Conservation (phyloP, 257 asterid genomes). For the Jasminum sambac region DNA sequence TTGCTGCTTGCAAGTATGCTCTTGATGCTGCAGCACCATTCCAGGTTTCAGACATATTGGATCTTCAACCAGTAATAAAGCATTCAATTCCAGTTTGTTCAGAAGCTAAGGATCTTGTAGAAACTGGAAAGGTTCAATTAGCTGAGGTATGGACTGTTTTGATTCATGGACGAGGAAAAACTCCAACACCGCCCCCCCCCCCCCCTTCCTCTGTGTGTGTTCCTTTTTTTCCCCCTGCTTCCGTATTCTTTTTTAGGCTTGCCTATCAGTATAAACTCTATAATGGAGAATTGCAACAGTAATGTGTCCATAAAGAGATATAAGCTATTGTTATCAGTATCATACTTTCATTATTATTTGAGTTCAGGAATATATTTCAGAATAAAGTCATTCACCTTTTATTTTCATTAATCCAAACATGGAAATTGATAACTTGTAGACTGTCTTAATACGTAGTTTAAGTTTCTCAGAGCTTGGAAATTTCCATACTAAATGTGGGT, state of each 20-base stretch:
- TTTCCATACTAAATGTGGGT: background rate
- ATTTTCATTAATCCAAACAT: background rate
- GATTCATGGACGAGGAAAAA: conserved; percentile 2
- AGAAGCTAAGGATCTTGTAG: conserved; percentile 92
- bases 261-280: too few relatives aligned
- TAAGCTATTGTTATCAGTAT: background rate
- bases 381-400: background rate
- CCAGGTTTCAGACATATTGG: conserved; percentile 73
- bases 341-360: background rate
- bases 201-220: too few relatives aligned
- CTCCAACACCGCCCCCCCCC: too few relatives aligned
- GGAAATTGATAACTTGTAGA: background rate
- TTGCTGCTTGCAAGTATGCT: conserved; percentile 82
- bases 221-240: too few relatives aligned
- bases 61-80: conserved; percentile 88
- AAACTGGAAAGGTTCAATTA: conserved; percentile 88
- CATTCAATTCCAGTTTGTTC: conserved; percentile 95
- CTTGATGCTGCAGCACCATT: conserved; percentile 69
- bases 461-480: background rate
- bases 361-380: background rate
- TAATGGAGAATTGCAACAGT: background rate
- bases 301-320: background rate
- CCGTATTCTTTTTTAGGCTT: background rate
- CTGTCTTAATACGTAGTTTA: background rate
- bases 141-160: conserved; percentile 66